Evolutionary conservation across 2,329 filamentous ascomycete species (phyloP), one percentile per base, ranked within the genome.

Genomic region (Fusarium gaditjirri): DNA sequence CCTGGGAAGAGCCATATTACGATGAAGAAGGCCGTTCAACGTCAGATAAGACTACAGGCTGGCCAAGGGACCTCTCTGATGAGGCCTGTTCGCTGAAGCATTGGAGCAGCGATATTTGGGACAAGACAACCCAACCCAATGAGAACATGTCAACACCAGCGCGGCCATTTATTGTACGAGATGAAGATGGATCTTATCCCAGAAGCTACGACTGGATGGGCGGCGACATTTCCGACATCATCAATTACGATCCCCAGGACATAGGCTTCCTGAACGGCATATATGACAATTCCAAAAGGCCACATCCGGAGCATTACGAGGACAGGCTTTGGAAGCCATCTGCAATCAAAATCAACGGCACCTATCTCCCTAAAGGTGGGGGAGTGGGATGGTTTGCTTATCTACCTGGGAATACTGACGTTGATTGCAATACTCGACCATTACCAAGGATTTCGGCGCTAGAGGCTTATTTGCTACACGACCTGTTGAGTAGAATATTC

Each of bases 361-460:
- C 16, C 4, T 50, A 50, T 3, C 46, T 49, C 16, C 2, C 12
- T 19, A 16, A 50, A 23, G 46, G 12, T 10, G 46, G 46, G 8
- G 46, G 46, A 33, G 46, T 50, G 29, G n/a, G 46, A 35, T 50
- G 46, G 46, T 5, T 49, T 2, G 8, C 3, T 3, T 49, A 49
- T 16, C 12, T 49, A 2, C 46, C 29, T 23, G 46, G 29, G 5
- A 49, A 49, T 23, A 5, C n/a, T 49, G 46, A 33, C 5, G 12
- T 49, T 2, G 16, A 49, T 2, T 0, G 3, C 6, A 49, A 33
- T 8, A 6, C 6, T 4, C 1, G 2, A 23, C 10, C 46, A 19
- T 33, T 33, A 2, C 46, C 46, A 3, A 49, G n/a, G 3, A 33
- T 33, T 3, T 33, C 29, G 5, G 2, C 16, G 2, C 29, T 1